Evolutionary conservation across 2,329 filamentous ascomycete species (phyloP), one percentile per base, ranked within the genome.

Genomic region (Thelonectria blattea): DNA sequence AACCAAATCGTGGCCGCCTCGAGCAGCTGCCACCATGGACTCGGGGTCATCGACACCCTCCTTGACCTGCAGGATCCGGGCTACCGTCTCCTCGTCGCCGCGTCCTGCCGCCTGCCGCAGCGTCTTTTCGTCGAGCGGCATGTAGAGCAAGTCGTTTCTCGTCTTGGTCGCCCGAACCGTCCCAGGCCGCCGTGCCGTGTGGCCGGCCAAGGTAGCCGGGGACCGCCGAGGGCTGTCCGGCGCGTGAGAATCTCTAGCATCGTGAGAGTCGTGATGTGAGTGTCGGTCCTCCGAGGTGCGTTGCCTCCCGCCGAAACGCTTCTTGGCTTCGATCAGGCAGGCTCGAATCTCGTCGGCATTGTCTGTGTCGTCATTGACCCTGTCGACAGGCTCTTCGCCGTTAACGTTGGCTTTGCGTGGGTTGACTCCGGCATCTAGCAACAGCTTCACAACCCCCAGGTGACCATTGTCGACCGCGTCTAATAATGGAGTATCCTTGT

Each of bases 391-490:
- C 71, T 97, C 92, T 72, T 97, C 90, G 5, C 95, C 95, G 69
- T 93, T 90, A n/a, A 92, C 88, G 73, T 98, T 97, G 48, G 93
- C 89, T 67, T 93, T 91, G 51, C 93, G 88, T 50, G 95, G 95
- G 72, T 99, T 96, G 12, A 96, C 94, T 11, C 93, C 94, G 58
- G 93, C 90, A 56, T 90, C 87, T 2, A 99, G 81, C 34, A 99
- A 80, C 10, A 97, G 81, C 70, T 88, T 91, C 43, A 99, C 91
- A 4, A 98, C 94, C 17, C 91, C 91, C 8, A 97, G 75, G 72
- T 99, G 93, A 1, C 92, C 92, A 71, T 99, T 99, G 68, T 98
- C 95, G 27, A 98, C 93, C 5, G 95, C 95, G 79, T 99, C 95
- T 55, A 99, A 89, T 37, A 99, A 83, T 27, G 95, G 95, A 0